A percentile compares a stretch with the other conserved stretches of the same genome.
Conservation (phyloP, 2,329 filamentous ascomycete species). For the Paecilomyces variotii region DNA sequence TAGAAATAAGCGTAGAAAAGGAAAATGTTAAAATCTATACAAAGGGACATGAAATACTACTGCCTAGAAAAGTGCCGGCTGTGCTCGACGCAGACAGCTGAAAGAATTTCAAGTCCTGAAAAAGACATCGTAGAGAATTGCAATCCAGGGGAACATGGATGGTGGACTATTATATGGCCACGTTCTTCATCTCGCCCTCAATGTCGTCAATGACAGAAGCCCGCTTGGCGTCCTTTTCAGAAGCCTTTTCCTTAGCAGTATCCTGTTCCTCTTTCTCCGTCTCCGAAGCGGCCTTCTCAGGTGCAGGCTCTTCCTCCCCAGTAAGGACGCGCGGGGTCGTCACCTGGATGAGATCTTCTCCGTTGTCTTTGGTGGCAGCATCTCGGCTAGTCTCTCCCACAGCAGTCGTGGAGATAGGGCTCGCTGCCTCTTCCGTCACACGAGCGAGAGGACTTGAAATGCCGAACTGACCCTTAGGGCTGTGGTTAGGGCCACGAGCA, state of each 20-base stretch:
- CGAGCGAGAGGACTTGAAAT: slow-evolving; percentile 40
- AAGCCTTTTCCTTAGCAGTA: slow-evolving; percentile 22
- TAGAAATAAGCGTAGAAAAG: slow-evolving; percentile 7
- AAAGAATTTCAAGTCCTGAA: neutral
- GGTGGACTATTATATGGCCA: slow-evolving; percentile 31
- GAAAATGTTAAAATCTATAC: slow-evolving; percentile 4
- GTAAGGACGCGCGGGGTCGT: slow-evolving; percentile 19
- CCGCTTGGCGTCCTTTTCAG: slow-evolving; percentile 20
- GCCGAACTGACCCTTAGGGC: slow-evolving; percentile 36
- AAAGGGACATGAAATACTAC: neutral
- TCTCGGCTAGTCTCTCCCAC: slow-evolving; percentile 27
- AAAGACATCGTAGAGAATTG: neutral
- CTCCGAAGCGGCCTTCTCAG: neutral
- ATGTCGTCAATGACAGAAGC: slow-evolving; percentile 21
- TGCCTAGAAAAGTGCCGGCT: neutral
- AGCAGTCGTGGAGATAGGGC: slow-evolving; percentile 23
- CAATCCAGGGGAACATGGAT: slow-evolving; percentile 5
- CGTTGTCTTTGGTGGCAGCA: slow-evolving; percentile 18
- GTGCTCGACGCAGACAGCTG: neutral
- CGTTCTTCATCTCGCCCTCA: slow-evolving; percentile 41
- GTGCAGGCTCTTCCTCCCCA: slow-evolving; percentile 12
- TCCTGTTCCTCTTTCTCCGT: slow-evolving; percentile 14
- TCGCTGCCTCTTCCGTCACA: slow-evolving; percentile 38
- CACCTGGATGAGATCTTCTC: slow-evolving; percentile 34
- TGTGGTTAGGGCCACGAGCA: slow-evolving; percentile 33